Conservation (phyloP, 345 rosid genomes). For the Camelina sativa region DNA sequence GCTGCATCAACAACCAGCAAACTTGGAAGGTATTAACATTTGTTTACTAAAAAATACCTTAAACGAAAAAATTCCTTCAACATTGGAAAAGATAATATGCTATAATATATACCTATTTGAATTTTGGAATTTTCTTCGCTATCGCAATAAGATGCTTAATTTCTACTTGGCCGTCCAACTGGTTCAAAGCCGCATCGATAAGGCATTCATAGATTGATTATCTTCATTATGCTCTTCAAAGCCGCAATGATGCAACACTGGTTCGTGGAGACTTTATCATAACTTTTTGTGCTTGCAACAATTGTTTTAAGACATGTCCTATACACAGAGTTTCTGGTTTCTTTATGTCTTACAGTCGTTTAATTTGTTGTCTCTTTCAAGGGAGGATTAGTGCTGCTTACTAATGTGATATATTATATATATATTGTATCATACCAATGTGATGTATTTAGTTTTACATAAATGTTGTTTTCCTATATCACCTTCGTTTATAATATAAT, state of each 20-base stretch:
- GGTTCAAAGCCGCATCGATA: no score
- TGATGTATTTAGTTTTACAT: no score
- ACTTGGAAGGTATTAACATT: constrained; percentile 23
- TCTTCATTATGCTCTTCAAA: neutral
- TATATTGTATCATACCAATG: no score
- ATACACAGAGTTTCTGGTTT: neutral
- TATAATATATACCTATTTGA: neutral
- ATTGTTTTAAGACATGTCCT: neutral
- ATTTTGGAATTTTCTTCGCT: neutral
- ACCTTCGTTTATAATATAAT: neutral
- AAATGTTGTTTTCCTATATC: no score
- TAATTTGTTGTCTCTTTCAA: neutral
- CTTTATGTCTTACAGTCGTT: neutral
- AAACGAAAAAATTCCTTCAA: constrained; percentile 3
- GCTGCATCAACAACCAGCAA: constrained; percentile 32
- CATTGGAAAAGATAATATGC: neutral
- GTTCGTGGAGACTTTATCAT: neutral
- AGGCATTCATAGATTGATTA: no score
- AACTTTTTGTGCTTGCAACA: neutral
- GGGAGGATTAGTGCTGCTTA: no score
- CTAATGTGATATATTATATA: no score
- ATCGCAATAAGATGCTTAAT: neutral
- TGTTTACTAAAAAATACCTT: constrained; percentile 5
- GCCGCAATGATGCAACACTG: neutral
- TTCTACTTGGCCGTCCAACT: neutral